phyloP scores from a whole-genome alignment of 2,329 filamentous ascomycete species.

The Botryotinia convoluta region DNA sequence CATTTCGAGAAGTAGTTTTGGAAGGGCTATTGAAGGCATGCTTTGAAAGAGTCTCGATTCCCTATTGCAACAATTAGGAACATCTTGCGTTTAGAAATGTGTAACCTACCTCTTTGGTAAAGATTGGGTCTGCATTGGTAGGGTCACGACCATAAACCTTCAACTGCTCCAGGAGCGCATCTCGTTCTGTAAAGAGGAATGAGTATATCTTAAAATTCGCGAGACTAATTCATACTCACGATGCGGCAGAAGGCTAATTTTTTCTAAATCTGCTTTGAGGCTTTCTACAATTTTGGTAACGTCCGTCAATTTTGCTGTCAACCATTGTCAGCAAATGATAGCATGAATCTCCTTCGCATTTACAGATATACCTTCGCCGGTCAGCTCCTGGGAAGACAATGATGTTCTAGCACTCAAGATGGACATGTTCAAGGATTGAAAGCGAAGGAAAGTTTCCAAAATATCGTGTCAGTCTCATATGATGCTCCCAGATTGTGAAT shows the following conservation, averaged over 20 bases:
- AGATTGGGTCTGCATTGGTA: constrained; percentile 74
- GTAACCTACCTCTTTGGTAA: constrained; percentile 65
- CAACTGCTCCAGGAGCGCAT: constrained; percentile 61
- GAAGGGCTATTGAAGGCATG: constrained; percentile 71
- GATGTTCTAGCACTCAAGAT: constrained; percentile 25
- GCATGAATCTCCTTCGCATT: background rate
- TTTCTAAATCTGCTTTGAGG: constrained; percentile 60
- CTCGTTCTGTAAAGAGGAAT: constrained; percentile 52
- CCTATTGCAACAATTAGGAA: constrained; percentile 48
- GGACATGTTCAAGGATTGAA: constrained; percentile 22
- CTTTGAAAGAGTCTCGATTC: constrained; percentile 67
- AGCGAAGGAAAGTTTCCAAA: background rate
- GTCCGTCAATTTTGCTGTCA: constrained; percentile 63
- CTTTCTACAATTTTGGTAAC: constrained; percentile 63
- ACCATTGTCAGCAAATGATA: constrained; percentile 21
- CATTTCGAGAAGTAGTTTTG: constrained; percentile 66
- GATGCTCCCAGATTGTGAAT: background rate
- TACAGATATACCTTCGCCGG: constrained; percentile 28
- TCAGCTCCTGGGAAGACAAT: constrained; percentile 28
- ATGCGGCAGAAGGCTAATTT: constrained; percentile 55
- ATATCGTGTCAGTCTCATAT: background rate
- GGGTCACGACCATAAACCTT: constrained; percentile 77
- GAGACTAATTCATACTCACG: constrained; percentile 47
- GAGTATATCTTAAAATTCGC: background rate
- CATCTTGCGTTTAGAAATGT: constrained; percentile 12